Base-by-base conservation (phyloP, 2,329 filamentous ascomycete genomes). In the Penicillium sp. region DNA sequence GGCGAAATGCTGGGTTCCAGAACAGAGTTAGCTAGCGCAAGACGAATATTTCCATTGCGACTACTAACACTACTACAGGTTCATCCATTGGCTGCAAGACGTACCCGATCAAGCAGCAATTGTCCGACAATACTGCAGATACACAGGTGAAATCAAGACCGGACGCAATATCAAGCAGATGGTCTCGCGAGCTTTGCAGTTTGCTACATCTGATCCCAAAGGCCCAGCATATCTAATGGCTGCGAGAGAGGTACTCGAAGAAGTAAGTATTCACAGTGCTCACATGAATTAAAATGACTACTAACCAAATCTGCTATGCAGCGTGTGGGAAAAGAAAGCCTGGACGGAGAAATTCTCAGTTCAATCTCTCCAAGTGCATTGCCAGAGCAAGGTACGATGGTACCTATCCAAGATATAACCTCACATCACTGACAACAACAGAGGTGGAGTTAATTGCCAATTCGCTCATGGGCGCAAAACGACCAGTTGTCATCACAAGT, bases 81-180 rank as follows among this genome's bases (percentile, higher is more conserved):
- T 66, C 15, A 91, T 91, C 64, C 89, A 93, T 71, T 93, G 89
- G 88, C 86, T 91, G 25, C 89, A 93, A 69, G 88, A 93, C 71
- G 86, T 91, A 6, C 89, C 87, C 0, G 89, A 93, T 67, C 90
- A 93, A 71, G 88, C 87, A 68, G 82, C 85, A 60, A 91, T 96
- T 62, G 78, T 95, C 1, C 79, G 84, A 0, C 91, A 94, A 75
- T 96, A 95, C 75, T 94, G 91, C 74, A 83, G 91, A 21, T 96
- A 93, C 69, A 80, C 86, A 0, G 90, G 81, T 4, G 91, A 95
- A 77, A 87, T 95, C 74, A 92, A 91, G 78, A 88, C 87, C 5
- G 90, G 89, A 10, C 82, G 83, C 65, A 95, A 94, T 67, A 85
- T 94, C 61, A 93, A 94, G 79, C 90, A 93, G 75, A 86, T 94